These are phyloP conservation scores for Naumovozyma castellii DNA, from an alignment of 805 yeast species.

Conservation along the genomic window DNA sequence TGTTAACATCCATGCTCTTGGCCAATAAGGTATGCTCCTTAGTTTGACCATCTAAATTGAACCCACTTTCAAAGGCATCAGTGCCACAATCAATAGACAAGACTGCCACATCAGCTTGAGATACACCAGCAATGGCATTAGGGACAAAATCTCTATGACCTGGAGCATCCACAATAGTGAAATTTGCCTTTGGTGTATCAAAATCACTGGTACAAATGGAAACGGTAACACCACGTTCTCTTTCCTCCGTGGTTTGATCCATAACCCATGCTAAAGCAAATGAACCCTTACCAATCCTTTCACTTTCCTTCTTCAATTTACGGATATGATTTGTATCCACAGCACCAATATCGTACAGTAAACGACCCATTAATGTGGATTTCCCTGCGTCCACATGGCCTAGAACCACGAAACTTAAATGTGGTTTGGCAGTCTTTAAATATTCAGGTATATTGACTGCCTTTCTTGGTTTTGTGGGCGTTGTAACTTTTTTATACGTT, in stretches of 20 bases:
- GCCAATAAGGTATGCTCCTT: conserved; percentile 95
- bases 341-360: conserved; percentile 84
- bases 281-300: conserved; percentile 97
- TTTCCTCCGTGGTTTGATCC: conserved; percentile 98
- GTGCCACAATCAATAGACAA: conserved; percentile 93
- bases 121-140: conserved; percentile 98
- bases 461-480: conserved; percentile 26
- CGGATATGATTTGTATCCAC: conserved; percentile 96
- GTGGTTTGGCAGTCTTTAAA: conserved; percentile 85
- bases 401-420: conserved; percentile 90
- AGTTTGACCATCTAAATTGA: conserved; percentile 96
- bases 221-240: conserved; percentile 96
- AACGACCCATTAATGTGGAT: conserved; percentile 96
- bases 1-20: conserved; percentile 92
- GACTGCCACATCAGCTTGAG: conserved; percentile 97
- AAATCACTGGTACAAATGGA: conserved; percentile 96
- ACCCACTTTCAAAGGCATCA: conserved; percentile 98
- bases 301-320: conserved; percentile 93
- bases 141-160: conserved; percentile 98
- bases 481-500: conserved; percentile 21
- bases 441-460: conserved; percentile 63
- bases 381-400: conserved; percentile 99
- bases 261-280: conserved; percentile 99
- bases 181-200: conserved; percentile 89
- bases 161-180: conserved; percentile 97